Evolutionary conservation across 2,329 filamentous ascomycete species (phyloP).

Genomic region (Penicillium sp.): DNA sequence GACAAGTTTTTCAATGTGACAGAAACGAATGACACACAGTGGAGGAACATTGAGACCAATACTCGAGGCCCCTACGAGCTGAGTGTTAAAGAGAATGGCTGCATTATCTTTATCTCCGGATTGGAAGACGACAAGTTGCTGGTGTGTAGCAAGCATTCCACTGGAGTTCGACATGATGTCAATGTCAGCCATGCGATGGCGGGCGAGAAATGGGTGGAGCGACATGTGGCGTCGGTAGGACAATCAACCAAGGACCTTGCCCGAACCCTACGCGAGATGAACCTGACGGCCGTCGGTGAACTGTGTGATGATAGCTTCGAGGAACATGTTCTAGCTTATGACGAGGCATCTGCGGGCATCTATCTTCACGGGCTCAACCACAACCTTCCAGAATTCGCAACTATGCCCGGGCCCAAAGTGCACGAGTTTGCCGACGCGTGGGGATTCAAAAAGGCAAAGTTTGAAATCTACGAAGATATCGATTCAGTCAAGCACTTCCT

Average conservation of each 20-base stretch:
- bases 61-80: constrained; percentile 89
- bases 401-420: constrained; percentile 74
- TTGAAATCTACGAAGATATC: constrained; percentile 70
- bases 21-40: constrained; percentile 75
- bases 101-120: constrained; percentile 94
- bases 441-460: constrained; percentile 87
- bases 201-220: constrained; percentile 75
- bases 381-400: constrained; percentile 87
- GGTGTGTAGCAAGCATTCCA: constrained; percentile 99
- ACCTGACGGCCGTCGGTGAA: constrained; percentile 91
- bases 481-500: constrained; percentile 71
- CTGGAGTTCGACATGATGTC: constrained; percentile 66
- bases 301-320: constrained; percentile 95
- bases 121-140: constrained; percentile 82
- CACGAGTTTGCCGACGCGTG: constrained; percentile 84
- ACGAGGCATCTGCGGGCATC: constrained; percentile 72
- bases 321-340: constrained; percentile 91
- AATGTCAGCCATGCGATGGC: constrained; percentile 74
- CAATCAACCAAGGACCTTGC: constrained; percentile 76
- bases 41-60: constrained; percentile 67
- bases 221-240: constrained; percentile 69
- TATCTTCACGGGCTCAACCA: constrained; percentile 96
- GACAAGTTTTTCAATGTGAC: constrained; percentile 98
- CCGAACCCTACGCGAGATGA: constrained; percentile 65
- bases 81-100: constrained; percentile 98